Percentiles rank a stretch among this genome's conserved stretches.
Conservation (phyloP, 2,329 filamentous ascomycete species). For the Gremmenia infestans region DNA sequence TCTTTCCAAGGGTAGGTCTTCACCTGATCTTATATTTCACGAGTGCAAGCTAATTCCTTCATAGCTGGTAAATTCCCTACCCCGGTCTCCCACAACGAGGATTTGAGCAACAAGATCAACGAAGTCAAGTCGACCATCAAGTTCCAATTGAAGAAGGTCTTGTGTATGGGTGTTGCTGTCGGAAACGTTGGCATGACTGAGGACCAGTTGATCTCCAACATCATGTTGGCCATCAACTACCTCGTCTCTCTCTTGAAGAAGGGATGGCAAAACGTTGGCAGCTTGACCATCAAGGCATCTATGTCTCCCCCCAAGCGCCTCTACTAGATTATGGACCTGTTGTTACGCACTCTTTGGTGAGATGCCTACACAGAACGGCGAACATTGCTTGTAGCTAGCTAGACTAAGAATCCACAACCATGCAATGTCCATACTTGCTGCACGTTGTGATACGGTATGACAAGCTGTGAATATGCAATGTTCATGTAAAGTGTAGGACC, state of each 20-base stretch:
- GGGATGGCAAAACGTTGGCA: slow-evolving; percentile 99
- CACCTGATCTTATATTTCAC: not conserved
- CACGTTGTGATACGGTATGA: not conserved
- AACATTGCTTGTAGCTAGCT: slow-evolving; percentile 21
- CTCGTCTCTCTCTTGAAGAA: slow-evolving; percentile 99
- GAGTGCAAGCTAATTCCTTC: slow-evolving; percentile 28
- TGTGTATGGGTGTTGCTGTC: slow-evolving; percentile 99
- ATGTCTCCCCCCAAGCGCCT: slow-evolving; percentile 98
- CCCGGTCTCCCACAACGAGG: slow-evolving; percentile 93
- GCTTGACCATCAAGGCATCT: slow-evolving; percentile 99
- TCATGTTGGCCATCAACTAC: slow-evolving; percentile 99
- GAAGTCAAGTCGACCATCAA: slow-evolving; percentile 99
- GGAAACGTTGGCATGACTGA: slow-evolving; percentile 97
- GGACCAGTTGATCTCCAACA: slow-evolving; percentile 96
- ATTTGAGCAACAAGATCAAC: slow-evolving; percentile 90
- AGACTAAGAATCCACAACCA: slow-evolving; percentile 21
- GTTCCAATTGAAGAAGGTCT: slow-evolving; percentile 99
- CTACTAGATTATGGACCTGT: slow-evolving; percentile 60
- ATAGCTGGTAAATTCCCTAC: slow-evolving; percentile 99
- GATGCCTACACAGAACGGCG: slow-evolving; percentile 17
- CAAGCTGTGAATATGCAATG: not conserved
- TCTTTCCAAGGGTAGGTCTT: slow-evolving; percentile 81
- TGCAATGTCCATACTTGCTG: slow-evolving; percentile 7
- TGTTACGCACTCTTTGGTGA: slow-evolving; percentile 28
- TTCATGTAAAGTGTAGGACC: not conserved